These are phyloP conservation scores for Yarrowia hollandica DNA, from an alignment of 805 yeast genomes.

Conservation along the genomic window DNA sequence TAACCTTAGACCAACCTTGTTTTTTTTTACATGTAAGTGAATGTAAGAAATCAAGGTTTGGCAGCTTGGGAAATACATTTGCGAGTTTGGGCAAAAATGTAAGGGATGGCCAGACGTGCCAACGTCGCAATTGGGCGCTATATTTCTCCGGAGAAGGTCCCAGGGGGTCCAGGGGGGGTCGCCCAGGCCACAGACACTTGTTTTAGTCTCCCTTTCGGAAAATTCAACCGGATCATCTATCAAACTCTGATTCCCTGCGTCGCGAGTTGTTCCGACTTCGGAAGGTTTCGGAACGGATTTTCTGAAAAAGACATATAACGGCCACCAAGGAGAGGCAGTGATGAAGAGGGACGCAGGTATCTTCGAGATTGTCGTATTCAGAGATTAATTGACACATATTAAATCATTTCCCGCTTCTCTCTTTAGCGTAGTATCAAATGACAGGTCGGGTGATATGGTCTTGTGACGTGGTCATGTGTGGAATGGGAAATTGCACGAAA, in stretches of 20 bases:
- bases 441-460: no score
- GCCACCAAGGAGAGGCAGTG: not conserved
- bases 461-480: no score
- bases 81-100: not conserved
- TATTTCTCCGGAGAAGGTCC: no score
- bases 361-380: no score
- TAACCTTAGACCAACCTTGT: no score
- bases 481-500: no score
- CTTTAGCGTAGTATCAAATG: no score
- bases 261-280: constrained; percentile 21
- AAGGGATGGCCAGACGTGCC: no score
- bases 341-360: no score
- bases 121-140: not conserved
- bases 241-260: constrained; percentile 23
- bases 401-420: no score
- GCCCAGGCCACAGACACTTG: not conserved
- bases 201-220: not conserved
- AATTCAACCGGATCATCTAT: constrained; percentile 8
- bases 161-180: not conserved
- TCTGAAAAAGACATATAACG: not conserved
- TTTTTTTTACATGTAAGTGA: not conserved
- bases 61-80: not conserved
- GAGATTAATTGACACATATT: no score
- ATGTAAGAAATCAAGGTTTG: constrained; percentile 13
- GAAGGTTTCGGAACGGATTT: not conserved